phyloP scores from a whole-genome alignment of 768 basidiomycete species.

The Vararia minispora region DNA sequence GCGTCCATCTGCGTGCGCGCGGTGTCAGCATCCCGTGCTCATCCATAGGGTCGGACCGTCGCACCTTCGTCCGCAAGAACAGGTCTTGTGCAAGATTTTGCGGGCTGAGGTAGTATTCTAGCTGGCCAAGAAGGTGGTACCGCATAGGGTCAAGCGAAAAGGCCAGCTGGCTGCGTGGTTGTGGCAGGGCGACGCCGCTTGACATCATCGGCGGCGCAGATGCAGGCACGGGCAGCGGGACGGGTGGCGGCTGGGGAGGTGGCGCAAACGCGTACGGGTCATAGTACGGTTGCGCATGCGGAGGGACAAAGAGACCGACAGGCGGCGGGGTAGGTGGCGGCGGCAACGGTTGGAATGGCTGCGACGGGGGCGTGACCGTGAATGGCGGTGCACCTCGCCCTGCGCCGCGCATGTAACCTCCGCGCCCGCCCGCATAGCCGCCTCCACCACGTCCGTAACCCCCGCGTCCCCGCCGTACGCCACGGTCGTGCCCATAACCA shows the following conservation, averaged over 20 bases:
- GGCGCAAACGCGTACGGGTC: slow-evolving; percentile 13
- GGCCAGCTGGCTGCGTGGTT: slow-evolving; percentile 32
- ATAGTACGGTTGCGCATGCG: slow-evolving; percentile 10
- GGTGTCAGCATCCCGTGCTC: slow-evolving; percentile 5
- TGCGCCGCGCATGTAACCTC: slow-evolving; percentile 8
- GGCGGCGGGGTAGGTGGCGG: slow-evolving; percentile 3
- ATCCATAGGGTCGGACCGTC: background rate
- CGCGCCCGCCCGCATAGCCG: slow-evolving; percentile 21
- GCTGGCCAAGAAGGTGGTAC: slow-evolving; percentile 64
- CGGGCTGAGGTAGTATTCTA: slow-evolving; percentile 88
- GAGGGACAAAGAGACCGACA: slow-evolving; percentile 13
- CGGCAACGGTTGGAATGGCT: slow-evolving; percentile 15
- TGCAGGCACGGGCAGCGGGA: slow-evolving; percentile 19
- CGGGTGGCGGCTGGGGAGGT: slow-evolving; percentile 18
- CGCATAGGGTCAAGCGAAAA: slow-evolving; percentile 57
- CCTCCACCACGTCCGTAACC: slow-evolving; percentile 18
- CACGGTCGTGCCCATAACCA: slow-evolving; percentile 21
- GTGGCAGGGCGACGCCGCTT: too few relatives aligned
- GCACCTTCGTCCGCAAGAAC: slow-evolving; percentile 65
- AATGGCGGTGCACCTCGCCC: slow-evolving; percentile 6
- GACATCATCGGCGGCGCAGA: too few relatives aligned
- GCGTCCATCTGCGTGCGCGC: slow-evolving; percentile 64
- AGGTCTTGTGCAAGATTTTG: slow-evolving; percentile 87
- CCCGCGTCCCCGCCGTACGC: slow-evolving; percentile 16
- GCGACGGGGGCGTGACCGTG: slow-evolving; percentile 10